A percentile compares a stretch with the other conserved stretches of the same genome.
Conservation (phyloP, 1,139 yeast species). For the Protomyces lactucae-debilis region DNA sequence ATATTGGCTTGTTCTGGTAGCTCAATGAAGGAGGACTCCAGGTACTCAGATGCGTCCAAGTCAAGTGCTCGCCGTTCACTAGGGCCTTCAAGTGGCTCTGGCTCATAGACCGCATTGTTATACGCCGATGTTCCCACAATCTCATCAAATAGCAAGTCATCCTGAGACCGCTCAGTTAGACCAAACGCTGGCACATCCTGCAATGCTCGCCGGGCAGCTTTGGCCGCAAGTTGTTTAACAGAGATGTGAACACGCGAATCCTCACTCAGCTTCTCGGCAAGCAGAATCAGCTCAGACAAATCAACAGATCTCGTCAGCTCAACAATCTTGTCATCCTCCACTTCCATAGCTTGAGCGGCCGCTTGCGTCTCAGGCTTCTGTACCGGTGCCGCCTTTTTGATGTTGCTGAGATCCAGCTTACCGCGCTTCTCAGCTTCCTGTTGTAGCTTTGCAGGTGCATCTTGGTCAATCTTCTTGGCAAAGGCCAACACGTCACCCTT, state of each 20-base stretch:
- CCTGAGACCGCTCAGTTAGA: background rate
- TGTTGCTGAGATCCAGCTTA: slow-evolving; percentile 71
- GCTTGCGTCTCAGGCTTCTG: slow-evolving; percentile 39
- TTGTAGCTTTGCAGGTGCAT: slow-evolving; percentile 52
- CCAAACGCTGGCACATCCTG: slow-evolving; percentile 20
- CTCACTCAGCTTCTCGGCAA: slow-evolving; percentile 11
- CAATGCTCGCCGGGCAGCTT: slow-evolving; percentile 26
- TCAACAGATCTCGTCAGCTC: slow-evolving; percentile 34
- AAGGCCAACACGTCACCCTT: slow-evolving; percentile 89
- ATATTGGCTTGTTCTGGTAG: slow-evolving; percentile 8
- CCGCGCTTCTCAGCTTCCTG: slow-evolving; percentile 54
- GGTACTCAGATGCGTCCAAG: slow-evolving; percentile 9
- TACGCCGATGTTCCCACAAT: background rate
- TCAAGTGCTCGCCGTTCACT: background rate
- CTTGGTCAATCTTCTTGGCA: slow-evolving; percentile 63
- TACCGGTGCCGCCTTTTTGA: slow-evolving; percentile 48
- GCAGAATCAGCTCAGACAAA: slow-evolving; percentile 29
- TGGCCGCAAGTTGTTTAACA: slow-evolving; percentile 19
- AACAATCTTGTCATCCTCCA: slow-evolving; percentile 37
- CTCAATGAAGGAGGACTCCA: slow-evolving; percentile 6
- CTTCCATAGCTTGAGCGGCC: slow-evolving; percentile 37
- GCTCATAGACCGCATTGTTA: background rate
- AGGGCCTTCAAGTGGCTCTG: background rate
- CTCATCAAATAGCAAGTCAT: slow-evolving; percentile 20
- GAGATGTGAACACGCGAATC: slow-evolving; percentile 19